Base-by-base conservation (phyloP, 306 rosid genomes). In the Ammopiptanthus mongolicus region DNA sequence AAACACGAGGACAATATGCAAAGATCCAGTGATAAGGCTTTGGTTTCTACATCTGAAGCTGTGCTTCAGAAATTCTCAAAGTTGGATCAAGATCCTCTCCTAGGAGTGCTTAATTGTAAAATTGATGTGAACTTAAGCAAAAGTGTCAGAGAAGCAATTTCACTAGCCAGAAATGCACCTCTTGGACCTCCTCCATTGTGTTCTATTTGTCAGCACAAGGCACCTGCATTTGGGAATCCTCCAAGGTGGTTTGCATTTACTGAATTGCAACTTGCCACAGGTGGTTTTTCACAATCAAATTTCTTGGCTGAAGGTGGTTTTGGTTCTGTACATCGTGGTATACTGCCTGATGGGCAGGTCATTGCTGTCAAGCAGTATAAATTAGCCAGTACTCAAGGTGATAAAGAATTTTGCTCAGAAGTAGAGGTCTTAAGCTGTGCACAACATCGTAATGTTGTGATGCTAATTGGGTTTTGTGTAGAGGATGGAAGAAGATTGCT, bases 281-380 rank as follows among this genome's bases (percentile, higher is more conserved):
- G 90, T 62, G 93, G 97, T 13, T 95, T 95, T 87, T 90, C 99
- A 0, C 87, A 71, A 66, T 87, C 76, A 36, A 95, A 95, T 80
- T 92, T 95, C 83, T 86, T 95, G 88, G 99, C 99, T 3, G 97
- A 95, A 91, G 99, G 99, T 58, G 99, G 99, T 61, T 95, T 84
- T 80, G 99, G 99, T 55, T 91, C 99, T 5, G 97, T 95, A 14
- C 94, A 91, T 82, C 90, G 91, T 6, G 99, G 99, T 8, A 76
- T 86, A 22, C 84, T 95, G 53, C 82, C 87, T 6, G 93, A 88
- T 23, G 97, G 97, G 1, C 92, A 81, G 79, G 91, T 88, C 10
- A 83, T 95, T 79, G 99, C 97, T 21, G 99, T 92, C 52, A 95
- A 95, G 92, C 97, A 92, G 78, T 80, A 95, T 78, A 92, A 95